A percentile compares a stretch with the other conserved stretches of the same genome.
phyloP scores from a whole-genome alignment of 2,329 filamentous ascomycete species.

The Stylonectria norvegica region DNA sequence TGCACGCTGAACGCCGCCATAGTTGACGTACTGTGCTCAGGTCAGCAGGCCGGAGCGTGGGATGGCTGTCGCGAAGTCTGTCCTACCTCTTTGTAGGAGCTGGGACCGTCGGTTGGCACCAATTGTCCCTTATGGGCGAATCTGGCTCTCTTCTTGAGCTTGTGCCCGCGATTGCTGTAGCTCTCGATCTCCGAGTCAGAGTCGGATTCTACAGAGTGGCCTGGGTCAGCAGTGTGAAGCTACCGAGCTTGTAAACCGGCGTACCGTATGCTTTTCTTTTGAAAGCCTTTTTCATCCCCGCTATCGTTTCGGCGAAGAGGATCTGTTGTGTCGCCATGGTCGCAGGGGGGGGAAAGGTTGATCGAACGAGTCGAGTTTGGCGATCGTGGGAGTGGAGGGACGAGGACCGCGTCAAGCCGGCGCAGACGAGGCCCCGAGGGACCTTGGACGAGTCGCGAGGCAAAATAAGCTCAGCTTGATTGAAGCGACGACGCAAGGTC shows the following conservation, averaged over 20 bases:
- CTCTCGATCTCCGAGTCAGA: slow-evolving; percentile 70
- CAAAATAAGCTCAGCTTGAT: slow-evolving; percentile 5
- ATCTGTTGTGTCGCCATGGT: slow-evolving; percentile 53
- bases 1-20: slow-evolving; percentile 67
- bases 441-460: slow-evolving; percentile 1
- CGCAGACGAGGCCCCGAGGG: slow-evolving; percentile 7
- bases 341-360: too few relatives aligned
- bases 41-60: slow-evolving; percentile 24
- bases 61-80: slow-evolving; percentile 21
- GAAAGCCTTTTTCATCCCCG: slow-evolving; percentile 64
- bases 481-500: slow-evolving; percentile 7
- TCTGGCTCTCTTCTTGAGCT: slow-evolving; percentile 71
- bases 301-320: slow-evolving; percentile 63
- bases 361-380: slow-evolving; percentile 6
- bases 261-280: slow-evolving; percentile 62
- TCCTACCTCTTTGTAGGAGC: slow-evolving; percentile 71
- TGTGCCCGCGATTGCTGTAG: slow-evolving; percentile 72
- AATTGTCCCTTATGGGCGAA: slow-evolving; percentile 69
- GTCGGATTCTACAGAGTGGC: slow-evolving; percentile 61
- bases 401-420: slow-evolving; percentile 10
- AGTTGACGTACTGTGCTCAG: slow-evolving; percentile 59
- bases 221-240: slow-evolving; percentile 18
- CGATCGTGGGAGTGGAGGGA: slow-evolving; percentile 16
- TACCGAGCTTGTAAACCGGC: slow-evolving; percentile 6
- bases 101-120: slow-evolving; percentile 61